Conservation (phyloP, 192 early-diverging fungal species). For the Coemansia sp. region DNA sequence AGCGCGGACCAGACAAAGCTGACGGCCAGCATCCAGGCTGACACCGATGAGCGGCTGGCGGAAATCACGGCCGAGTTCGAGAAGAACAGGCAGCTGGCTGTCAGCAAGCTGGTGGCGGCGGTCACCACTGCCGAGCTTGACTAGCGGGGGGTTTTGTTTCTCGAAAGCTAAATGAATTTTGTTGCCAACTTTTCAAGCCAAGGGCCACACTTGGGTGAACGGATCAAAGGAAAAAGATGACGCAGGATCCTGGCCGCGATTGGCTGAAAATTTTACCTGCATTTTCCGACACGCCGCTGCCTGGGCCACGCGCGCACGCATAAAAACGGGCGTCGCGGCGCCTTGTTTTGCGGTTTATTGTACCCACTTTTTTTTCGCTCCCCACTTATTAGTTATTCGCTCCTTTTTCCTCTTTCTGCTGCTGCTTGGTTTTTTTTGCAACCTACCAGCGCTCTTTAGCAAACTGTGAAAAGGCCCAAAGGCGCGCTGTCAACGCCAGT, state of each 20-base stretch:
- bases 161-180: no score
- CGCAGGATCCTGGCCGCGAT: no score
- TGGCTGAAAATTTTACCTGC: constrained; percentile 13
- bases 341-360: constrained; percentile 11
- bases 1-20: constrained; percentile 40
- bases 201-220: no score
- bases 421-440: background rate
- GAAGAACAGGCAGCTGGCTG: constrained; percentile 36
- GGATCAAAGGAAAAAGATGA: no score
- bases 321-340: constrained; percentile 12
- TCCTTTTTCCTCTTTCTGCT: constrained; percentile 4
- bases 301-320: constrained; percentile 5
- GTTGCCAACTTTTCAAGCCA: no score
- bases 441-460: background rate
- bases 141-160: background rate
- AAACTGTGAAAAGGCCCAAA: background rate
- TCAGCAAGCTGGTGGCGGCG: constrained; percentile 29
- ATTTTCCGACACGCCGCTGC: background rate
- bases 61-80: constrained; percentile 34
- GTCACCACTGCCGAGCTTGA: constrained; percentile 14
- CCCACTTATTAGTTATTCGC: constrained; percentile 3
- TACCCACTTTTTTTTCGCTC: background rate
- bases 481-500: background rate
- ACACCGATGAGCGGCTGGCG: constrained; percentile 30
- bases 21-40: constrained; percentile 25